phyloP scores from a whole-genome alignment of 2,329 filamentous ascomycete genomes.

The Tolypocladium endophyticum region DNA sequence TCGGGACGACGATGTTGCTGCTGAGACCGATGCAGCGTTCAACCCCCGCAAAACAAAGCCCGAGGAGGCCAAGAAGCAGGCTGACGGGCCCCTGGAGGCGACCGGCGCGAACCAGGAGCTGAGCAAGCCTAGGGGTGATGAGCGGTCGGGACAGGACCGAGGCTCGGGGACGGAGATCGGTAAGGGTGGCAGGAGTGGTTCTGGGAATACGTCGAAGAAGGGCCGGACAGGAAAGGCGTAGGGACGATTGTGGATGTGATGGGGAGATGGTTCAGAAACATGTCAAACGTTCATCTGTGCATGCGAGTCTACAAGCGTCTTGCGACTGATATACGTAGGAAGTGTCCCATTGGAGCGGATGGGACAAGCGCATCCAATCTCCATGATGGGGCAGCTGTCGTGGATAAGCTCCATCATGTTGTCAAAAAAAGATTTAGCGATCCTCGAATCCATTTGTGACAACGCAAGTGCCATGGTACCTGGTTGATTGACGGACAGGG shows the following conservation, averaged over 20 bases:
- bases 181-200: conserved; percentile 23
- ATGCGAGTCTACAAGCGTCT: neutral
- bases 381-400: neutral
- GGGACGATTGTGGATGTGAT: neutral
- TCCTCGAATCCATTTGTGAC: neutral
- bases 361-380: neutral
- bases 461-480: neutral
- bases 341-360: neutral
- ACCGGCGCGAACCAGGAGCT: conserved; percentile 35
- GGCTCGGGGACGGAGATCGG: conserved; percentile 21
- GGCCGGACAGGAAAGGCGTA: conserved; percentile 4
- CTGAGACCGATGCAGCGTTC: conserved; percentile 53
- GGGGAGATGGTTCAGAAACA: neutral
- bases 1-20: conserved; percentile 48
- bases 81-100: conserved; percentile 25
- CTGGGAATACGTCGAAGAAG: conserved; percentile 19
- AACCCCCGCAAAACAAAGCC: conserved; percentile 58
- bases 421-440: neutral
- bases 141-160: conserved; percentile 21
- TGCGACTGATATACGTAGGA: no score
- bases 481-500: neutral
- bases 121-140: conserved; percentile 26
- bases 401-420: neutral
- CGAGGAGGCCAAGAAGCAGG: conserved; percentile 41
- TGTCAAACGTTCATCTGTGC: neutral